Evolutionary conservation across 257 asterid species (phyloP), one percentile per base, ranked within the genome.

Genomic region (Solanum sejunctum): DNA sequence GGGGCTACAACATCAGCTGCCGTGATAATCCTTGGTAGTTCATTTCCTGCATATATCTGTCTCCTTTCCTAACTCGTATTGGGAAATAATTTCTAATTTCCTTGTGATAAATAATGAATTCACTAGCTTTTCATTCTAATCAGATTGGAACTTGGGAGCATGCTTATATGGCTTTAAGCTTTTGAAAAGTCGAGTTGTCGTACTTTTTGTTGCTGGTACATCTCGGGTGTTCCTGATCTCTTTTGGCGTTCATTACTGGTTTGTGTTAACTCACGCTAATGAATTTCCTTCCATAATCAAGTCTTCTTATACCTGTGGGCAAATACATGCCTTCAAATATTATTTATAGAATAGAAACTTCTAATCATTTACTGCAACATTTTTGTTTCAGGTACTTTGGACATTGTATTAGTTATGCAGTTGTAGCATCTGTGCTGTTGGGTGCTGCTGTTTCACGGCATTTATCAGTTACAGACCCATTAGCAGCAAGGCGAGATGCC

Each of bases 61-160:
- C 49, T 39, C 12, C 23, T 39, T 81, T 70, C 84, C 79, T 39
- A 55, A 80, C 23, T 80, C 51, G 15, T 56, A 32, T 56, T 80
- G 20, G 32, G 81, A 16, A 77, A 83, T 70, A 56, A 18, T 52
- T 70, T 52, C 10, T 54, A 36, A 8, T 58, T 78, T 54, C 72
- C 69, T 4, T 10, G 57, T 18, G 78, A 55, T 39, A 71, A 66
- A 32, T 26, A 80, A 54, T 80, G 83, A 45, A 55, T 57, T 57
- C 63, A 54, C 56, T 84, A 83, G 84, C 32, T 16, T 58, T 81
- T 58, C 64, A 80, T 72, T 90, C 77, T 47, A 49, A 23, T 84
- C 89, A 97, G 99, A 97, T 92, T 97, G 99, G 99, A 97, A 97
- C 87, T 92, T 95, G 88, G 99, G 99, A 58, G 95, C 99, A 80